These are phyloP conservation scores for Plasmodium coatneyi DNA, from an alignment of 169 alveolate genomes.

Conservation along the genomic window DNA sequence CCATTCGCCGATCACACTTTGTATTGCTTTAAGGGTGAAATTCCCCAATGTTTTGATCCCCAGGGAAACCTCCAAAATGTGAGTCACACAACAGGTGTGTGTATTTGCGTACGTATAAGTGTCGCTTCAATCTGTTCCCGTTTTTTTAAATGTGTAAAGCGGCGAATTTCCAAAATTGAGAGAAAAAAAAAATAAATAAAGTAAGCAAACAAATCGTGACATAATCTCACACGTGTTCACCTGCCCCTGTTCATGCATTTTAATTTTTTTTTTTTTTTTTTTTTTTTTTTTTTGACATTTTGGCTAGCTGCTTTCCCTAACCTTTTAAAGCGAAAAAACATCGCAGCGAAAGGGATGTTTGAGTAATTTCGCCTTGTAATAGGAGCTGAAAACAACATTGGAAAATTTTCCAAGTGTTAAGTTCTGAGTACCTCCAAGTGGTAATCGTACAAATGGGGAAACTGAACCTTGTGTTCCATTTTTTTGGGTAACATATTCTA, in stretches of 20 bases:
- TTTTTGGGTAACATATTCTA: neutral
- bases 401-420: conserved; percentile 6
- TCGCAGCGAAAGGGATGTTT: neutral
- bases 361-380: neutral
- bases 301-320: conserved; percentile 11
- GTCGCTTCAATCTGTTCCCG: neutral
- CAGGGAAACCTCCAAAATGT: neutral
- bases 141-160: neutral
- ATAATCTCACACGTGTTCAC: neutral
- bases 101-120: neutral
- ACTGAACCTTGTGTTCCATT: neutral
- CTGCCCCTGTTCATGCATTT: neutral
- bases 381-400: conserved; percentile 8
- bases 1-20: neutral
- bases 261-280: neutral
- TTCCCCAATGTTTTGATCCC: neutral
- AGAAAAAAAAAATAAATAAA: neutral
- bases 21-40: neutral
- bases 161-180: neutral
- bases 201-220: neutral
- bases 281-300: conserved; percentile 12
- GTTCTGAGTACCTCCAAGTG: neutral
- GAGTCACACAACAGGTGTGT: neutral
- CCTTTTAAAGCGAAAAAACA: conserved; percentile 9
- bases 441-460: neutral